Evolutionary conservation across 768 basidiomycete genomes (phyloP).

Genomic region (Artomyces pyxidatus): DNA sequence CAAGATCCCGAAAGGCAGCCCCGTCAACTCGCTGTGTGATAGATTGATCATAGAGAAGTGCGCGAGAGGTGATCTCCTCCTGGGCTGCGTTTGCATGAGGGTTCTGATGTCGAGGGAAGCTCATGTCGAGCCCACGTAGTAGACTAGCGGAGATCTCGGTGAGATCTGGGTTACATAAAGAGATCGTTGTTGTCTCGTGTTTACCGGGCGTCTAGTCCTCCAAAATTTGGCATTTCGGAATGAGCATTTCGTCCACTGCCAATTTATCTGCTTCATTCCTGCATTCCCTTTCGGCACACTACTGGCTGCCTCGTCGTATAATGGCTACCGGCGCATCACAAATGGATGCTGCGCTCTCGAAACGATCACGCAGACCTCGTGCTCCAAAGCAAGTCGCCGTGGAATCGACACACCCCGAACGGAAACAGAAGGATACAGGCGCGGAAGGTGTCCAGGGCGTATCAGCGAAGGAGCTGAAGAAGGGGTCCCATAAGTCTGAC

Average conservation of each 20-base stretch:
- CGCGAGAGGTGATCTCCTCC: too few relatives aligned
- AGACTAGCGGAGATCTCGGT: background rate
- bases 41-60: too few relatives aligned
- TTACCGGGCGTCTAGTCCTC: background rate
- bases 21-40: too few relatives aligned
- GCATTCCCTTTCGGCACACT: too few relatives aligned
- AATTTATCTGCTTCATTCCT: background rate
- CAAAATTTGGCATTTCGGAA: background rate
- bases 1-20: too few relatives aligned
- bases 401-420: background rate
- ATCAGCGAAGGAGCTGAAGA: slow-evolving; percentile 1
- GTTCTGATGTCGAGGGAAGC: background rate
- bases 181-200: background rate
- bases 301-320: too few relatives aligned
- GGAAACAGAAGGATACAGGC: slow-evolving; percentile 4
- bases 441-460: slow-evolving; percentile 1
- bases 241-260: background rate
- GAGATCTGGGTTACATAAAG: background rate
- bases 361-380: background rate
- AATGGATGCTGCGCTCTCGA: too few relatives aligned
- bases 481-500: background rate
- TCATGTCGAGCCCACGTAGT: background rate
- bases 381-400: background rate
- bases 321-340: too few relatives aligned
- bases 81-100: too few relatives aligned